These are phyloP conservation scores for Lithohypha guttulata DNA, from an alignment of 2,329 filamentous ascomycete species.

Conservation along the genomic window DNA sequence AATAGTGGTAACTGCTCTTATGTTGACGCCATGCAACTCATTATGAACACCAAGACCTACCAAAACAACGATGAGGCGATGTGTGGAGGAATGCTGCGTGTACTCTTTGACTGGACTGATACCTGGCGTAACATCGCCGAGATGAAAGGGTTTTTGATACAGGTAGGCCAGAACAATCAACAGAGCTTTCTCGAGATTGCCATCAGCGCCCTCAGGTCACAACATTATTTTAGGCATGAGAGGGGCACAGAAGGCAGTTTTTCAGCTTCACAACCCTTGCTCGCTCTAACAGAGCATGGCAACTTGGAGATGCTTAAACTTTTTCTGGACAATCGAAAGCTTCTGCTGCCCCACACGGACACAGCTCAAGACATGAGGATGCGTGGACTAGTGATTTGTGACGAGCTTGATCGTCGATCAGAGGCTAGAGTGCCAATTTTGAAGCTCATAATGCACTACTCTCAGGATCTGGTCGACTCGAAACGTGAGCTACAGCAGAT, in stretches of 20 bases:
- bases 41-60: neutral
- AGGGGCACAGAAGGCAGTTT: constrained; percentile 4
- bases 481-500: neutral
- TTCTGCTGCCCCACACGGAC: constrained; percentile 7
- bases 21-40: neutral
- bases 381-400: neutral
- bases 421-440: neutral
- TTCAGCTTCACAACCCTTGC: neutral
- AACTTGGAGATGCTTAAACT: constrained; percentile 1
- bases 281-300: neutral
- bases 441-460: constrained; percentile 3
- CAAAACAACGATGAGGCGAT: neutral
- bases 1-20: neutral
- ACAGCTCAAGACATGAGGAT: neutral
- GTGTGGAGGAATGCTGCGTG: constrained; percentile 4
- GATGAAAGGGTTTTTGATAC: constrained; percentile 4
- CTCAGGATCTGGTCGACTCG: constrained; percentile 3
- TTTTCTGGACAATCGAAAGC: constrained; percentile 3
- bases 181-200: neutral
- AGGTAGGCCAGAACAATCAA: constrained; percentile 1
- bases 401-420: neutral
- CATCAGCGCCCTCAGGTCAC: neutral
- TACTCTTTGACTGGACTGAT: constrained; percentile 3
- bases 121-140: constrained; percentile 6
- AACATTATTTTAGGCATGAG: constrained; percentile 8